These are phyloP conservation scores for Paramecium biaurelia DNA, from an alignment of 73 alveolate species.

Conservation along the genomic window DNA sequence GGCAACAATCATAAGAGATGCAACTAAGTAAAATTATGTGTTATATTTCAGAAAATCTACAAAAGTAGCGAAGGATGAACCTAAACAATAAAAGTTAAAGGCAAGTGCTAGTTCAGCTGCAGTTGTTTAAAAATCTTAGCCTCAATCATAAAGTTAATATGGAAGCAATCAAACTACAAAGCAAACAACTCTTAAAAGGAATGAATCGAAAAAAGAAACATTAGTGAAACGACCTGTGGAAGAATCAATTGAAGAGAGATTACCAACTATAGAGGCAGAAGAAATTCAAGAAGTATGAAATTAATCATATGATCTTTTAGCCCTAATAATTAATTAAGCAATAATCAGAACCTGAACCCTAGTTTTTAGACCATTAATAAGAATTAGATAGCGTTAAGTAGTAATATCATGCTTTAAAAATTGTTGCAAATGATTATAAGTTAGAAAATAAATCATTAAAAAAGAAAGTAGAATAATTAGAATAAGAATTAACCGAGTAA, in stretches of 20 bases:
- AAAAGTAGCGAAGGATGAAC: neutral
- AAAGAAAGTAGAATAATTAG: slow-evolving; percentile 27
- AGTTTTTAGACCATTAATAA: neutral
- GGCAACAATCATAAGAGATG: neutral
- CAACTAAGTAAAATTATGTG: neutral
- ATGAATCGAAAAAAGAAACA: neutral
- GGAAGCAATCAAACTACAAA: neutral
- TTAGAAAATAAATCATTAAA: slow-evolving; percentile 15
- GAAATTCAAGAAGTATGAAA: neutral
- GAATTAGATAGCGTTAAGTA: neutral
- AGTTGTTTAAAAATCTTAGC: neutral
- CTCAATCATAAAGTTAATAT: neutral
- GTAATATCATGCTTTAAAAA: neutral
- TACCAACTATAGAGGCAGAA: neutral
- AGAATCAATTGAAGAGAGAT: neutral
- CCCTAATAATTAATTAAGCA: neutral
- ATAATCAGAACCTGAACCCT: slow-evolving; percentile 26
- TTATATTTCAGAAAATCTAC: neutral
- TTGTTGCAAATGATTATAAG: neutral
- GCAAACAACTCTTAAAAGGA: neutral
- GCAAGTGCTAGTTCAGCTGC: slow-evolving; percentile 13
- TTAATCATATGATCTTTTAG: neutral
- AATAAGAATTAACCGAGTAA: neutral
- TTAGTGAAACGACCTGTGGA: neutral
- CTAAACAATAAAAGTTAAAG: neutral